Base-by-base conservation (phyloP, 2,329 filamentous ascomycete species). In the Monosporascus ibericus region DNA sequence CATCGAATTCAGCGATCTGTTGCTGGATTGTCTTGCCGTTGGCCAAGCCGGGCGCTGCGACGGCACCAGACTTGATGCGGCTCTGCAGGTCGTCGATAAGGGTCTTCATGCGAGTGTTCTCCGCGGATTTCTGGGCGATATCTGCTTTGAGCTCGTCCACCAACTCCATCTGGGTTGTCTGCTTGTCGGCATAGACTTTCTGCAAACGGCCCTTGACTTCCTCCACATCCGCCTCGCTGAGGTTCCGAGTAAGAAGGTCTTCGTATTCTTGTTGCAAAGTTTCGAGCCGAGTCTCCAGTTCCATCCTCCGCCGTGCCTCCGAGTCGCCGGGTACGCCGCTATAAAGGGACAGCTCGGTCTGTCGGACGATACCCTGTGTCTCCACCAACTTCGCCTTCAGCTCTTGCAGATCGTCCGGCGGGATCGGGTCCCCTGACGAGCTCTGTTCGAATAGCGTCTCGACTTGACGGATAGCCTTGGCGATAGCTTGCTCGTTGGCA, bases 1-100 rank as follows among this genome's bases (percentile, higher is more conserved):
- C 88, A 71, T 99, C 94, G 63, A 99, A 99, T 69, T 99, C 94
- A 53, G 92, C 90, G 71, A 99, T 95, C 74, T 97, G 94, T 75
- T 99, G 92, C 69, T 95, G 91, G 44, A 97, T 84, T 14, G 90
- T 95, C 80, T 96, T 96, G 78, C 88, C 88, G 64, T 89, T 90
- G 52, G 83, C 75, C 66, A 86, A 90, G 25, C 85, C 79, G 27
- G 77, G 73, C 18, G 76, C 77, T 9, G 72, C 67, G 18, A 69
- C 69, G 36, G 72, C 72, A 59, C 80, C 80, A 48, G 81, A 76
- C 76, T 90, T 90, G 66, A 87, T 77, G 56, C 85, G 82, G 62
- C 82, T 80, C 68, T 92, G 87, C 14, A 94, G 79, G 56, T 91
- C 87, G 44, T 95, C 88, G 47, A 96, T 84, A 36, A 92, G 82